Percentiles rank a stretch among this genome's conserved stretches.
These are phyloP conservation scores for Saccharomyces hybrid DNA, from an alignment of 1,139 yeast species.

Conservation along the genomic window DNA sequence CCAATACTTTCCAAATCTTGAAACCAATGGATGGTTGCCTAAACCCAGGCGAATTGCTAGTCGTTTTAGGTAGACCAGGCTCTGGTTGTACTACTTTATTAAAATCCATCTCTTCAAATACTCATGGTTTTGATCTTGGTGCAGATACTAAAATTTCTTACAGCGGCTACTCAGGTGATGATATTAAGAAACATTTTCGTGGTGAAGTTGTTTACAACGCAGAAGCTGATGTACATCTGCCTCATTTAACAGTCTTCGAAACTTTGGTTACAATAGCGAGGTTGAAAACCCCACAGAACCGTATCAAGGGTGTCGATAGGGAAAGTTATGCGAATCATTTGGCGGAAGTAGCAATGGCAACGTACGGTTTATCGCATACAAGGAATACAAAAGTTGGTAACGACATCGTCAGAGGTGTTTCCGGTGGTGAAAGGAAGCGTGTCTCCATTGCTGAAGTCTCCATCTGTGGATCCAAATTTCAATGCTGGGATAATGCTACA, in stretches of 20 bases:
- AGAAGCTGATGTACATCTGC: slow-evolving; percentile 42
- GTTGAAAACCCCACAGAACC: slow-evolving; percentile 32
- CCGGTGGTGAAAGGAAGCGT: slow-evolving; percentile 41
- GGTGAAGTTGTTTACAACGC: slow-evolving; percentile 51
- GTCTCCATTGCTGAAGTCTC: slow-evolving; percentile 41
- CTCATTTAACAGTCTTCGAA: slow-evolving; percentile 41
- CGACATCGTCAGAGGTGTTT: slow-evolving; percentile 38
- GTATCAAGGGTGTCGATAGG: slow-evolving; percentile 34
- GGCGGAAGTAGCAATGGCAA: slow-evolving; percentile 37
- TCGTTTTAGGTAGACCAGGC: slow-evolving; percentile 73
- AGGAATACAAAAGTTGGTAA: slow-evolving; percentile 38
- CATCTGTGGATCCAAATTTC: slow-evolving; percentile 39
- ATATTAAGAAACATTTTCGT: slow-evolving; percentile 41
- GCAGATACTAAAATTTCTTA: slow-evolving; percentile 33
- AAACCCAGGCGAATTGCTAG: slow-evolving; percentile 62
- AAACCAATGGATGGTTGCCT: slow-evolving; percentile 58
- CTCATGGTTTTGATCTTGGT: slow-evolving; percentile 58
- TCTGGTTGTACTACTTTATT: slow-evolving; percentile 72
- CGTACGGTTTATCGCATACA: slow-evolving; percentile 40
- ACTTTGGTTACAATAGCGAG: slow-evolving; percentile 32
- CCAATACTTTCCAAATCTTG: slow-evolving; percentile 43
- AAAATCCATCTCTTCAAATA: slow-evolving; percentile 58
- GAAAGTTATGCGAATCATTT: slow-evolving; percentile 34
- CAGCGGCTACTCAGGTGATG: slow-evolving; percentile 39
- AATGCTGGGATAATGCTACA: slow-evolving; percentile 72